phyloP scores from a whole-genome alignment of 73 alveolate species.

The Blepharisma japonicum region DNA sequence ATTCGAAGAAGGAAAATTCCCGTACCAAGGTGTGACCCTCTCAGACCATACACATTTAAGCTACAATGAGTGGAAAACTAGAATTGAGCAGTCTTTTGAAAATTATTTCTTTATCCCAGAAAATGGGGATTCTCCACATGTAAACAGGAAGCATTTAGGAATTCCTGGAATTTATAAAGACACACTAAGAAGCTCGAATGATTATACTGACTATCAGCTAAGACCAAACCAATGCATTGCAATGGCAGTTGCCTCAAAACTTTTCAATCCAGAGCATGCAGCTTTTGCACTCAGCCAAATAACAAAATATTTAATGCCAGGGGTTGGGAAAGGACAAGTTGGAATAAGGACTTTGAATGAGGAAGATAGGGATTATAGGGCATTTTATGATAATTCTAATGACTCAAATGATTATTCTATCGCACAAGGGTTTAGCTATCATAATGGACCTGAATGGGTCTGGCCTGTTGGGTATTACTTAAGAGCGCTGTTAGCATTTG shows the following conservation, averaged over 20 bases:
- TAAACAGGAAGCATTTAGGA: not conserved
- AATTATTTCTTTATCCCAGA: slow-evolving; percentile 19
- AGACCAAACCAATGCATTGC: slow-evolving; percentile 91
- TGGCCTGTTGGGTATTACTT: slow-evolving; percentile 55
- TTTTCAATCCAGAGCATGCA: slow-evolving; percentile 76
- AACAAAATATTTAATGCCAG: slow-evolving; percentile 34
- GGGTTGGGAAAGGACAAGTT: slow-evolving; percentile 26
- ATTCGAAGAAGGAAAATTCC: slow-evolving; percentile 11
- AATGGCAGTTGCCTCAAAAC: slow-evolving; percentile 92
- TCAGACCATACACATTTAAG: slow-evolving; percentile 69
- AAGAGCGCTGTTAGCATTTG: slow-evolving; percentile 34
- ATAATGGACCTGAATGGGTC: slow-evolving; percentile 71
- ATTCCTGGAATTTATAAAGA: slow-evolving; percentile 53
- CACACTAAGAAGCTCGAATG: slow-evolving; percentile 59
- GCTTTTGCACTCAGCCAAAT: slow-evolving; percentile 62
- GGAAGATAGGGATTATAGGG: slow-evolving; percentile 37
- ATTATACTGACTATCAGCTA: slow-evolving; percentile 80
- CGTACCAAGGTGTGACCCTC: slow-evolving; percentile 48
- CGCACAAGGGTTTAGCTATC: slow-evolving; percentile 62
- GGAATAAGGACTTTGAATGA: slow-evolving; percentile 36
- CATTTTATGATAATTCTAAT: slow-evolving; percentile 52
- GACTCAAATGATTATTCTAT: slow-evolving; percentile 35
- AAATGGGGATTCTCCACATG: not conserved
- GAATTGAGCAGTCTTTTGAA: not conserved
- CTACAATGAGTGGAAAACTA: slow-evolving; percentile 62